Conservation (phyloP, 225 moss, liverwort and hornwort species). For the Polytrichum commune region DNA sequence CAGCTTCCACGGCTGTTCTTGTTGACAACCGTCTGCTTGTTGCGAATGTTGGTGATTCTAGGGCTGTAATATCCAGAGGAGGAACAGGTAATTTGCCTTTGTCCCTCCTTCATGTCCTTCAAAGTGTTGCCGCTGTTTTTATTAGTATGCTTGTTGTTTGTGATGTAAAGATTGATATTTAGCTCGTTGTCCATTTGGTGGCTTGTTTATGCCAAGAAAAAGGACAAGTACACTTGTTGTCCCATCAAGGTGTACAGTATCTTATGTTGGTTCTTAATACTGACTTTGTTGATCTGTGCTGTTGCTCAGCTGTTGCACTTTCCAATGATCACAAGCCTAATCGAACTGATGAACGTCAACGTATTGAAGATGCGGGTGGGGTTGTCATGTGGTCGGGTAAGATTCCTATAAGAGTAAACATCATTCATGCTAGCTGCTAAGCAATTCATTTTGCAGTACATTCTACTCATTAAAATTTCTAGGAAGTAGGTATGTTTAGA, state of each 20-base stretch:
- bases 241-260: too few species aligned
- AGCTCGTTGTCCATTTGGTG: too few species aligned
- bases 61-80: conserved; percentile 61
- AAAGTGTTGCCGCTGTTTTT: too few species aligned
- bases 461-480: too few species aligned
- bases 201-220: too few species aligned
- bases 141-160: too few species aligned
- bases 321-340: conserved; percentile 80
- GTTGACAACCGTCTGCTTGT: conserved; percentile 59
- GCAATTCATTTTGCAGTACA: too few species aligned
- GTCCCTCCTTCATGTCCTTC: background rate
- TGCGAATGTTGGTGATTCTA: conserved; percentile 68
- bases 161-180: too few species aligned
- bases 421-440: too few species aligned
- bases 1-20: conserved; percentile 59
- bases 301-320: conserved; percentile 53
- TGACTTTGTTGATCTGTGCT: conserved; percentile 8
- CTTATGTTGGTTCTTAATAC: background rate
- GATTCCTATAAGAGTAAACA: background rate
- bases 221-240: too few species aligned
- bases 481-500: too few species aligned
- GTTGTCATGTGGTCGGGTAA: conserved; percentile 88
- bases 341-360: conserved; percentile 69
- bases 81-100: conserved; percentile 38
- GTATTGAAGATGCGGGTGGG: conserved; percentile 80